Evolutionary conservation across 371 early-diverging fungal species (phyloP).

Genomic region (Actinomortierella wolfii): DNA sequence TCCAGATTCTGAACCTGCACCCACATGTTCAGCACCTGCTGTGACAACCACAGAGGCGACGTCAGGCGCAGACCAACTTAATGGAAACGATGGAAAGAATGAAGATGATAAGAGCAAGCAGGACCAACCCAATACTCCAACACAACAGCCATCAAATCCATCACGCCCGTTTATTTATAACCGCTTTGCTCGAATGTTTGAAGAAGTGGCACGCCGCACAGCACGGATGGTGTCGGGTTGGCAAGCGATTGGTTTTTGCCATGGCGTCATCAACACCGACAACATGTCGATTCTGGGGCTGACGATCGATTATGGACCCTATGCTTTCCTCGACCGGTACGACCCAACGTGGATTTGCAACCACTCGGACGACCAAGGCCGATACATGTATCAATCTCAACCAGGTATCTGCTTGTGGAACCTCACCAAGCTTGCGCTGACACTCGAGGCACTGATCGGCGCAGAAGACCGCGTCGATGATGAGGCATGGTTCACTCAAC

Average conservation of each 20-base stretch:
- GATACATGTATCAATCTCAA: slow-evolving; percentile 84
- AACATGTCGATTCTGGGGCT: slow-evolving; percentile 87
- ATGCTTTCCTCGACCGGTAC: slow-evolving; percentile 82
- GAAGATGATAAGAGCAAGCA: background rate
- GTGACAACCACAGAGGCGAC: background rate
- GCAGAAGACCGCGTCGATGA: slow-evolving; percentile 54
- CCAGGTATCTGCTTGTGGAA: slow-evolving; percentile 88
- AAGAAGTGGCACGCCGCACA: slow-evolving; percentile 67
- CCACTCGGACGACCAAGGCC: slow-evolving; percentile 67
- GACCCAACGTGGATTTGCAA: slow-evolving; percentile 81
- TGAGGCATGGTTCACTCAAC: slow-evolving; percentile 23
- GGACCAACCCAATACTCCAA: slow-evolving; percentile 15
- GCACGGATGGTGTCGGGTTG: slow-evolving; percentile 84
- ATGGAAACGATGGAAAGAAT: background rate
- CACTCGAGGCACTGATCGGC: slow-evolving; percentile 72
- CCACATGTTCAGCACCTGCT: background rate
- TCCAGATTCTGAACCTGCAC: too few relatives aligned
- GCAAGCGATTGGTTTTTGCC: slow-evolving; percentile 86
- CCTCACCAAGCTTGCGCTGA: slow-evolving; percentile 69
- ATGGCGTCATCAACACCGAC: slow-evolving; percentile 92
- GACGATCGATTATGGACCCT: slow-evolving; percentile 92
- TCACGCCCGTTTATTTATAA: slow-evolving; percentile 37
- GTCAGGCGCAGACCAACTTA: too few relatives aligned
- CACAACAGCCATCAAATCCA: background rate
- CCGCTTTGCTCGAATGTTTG: slow-evolving; percentile 67